These are phyloP conservation scores for Chalara sp. DNA, from an alignment of 2,329 filamentous ascomycete species.

Conservation along the genomic window DNA sequence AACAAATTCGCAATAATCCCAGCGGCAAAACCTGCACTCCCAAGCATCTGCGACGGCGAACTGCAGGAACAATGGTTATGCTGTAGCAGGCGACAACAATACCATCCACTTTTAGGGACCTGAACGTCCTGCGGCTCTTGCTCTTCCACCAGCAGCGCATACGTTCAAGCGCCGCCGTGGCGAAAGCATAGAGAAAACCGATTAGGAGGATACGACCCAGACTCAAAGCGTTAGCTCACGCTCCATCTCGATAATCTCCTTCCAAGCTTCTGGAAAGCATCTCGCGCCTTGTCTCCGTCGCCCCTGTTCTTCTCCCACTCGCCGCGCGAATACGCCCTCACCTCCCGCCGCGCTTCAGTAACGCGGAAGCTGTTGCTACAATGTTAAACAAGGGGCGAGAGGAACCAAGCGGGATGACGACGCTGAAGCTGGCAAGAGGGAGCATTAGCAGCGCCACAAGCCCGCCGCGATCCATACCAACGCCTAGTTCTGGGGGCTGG, in stretches of 20 bases:
- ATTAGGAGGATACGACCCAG: not conserved
- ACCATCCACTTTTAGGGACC: too few relatives aligned
- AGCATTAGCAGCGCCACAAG: conserved; percentile 36
- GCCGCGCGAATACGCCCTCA: not conserved
- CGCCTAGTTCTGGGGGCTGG: conserved; percentile 46
- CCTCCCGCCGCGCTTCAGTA: conserved; percentile 25
- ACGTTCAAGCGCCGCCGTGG: not conserved
- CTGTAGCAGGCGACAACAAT: too few relatives aligned
- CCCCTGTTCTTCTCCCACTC: not conserved
- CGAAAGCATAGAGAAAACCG: not conserved
- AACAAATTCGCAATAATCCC: too few relatives aligned
- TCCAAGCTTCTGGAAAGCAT: not conserved
- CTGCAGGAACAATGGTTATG: too few relatives aligned
- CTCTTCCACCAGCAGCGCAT: not conserved
- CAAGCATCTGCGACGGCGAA: too few relatives aligned
- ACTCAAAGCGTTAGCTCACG: not conserved
- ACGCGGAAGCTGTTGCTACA: conserved; percentile 11
- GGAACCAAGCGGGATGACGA: conserved; percentile 36
- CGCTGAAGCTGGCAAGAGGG: conserved; percentile 47
- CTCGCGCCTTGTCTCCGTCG: not conserved
- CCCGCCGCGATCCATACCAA: conserved; percentile 41
- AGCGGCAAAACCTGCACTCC: too few relatives aligned
- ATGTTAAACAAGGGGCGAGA: conserved; percentile 19
- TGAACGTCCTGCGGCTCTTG: not conserved
- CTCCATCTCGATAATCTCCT: not conserved